Conservation (phyloP, 768 basidiomycete species). For the Megacollybia marginata region DNA sequence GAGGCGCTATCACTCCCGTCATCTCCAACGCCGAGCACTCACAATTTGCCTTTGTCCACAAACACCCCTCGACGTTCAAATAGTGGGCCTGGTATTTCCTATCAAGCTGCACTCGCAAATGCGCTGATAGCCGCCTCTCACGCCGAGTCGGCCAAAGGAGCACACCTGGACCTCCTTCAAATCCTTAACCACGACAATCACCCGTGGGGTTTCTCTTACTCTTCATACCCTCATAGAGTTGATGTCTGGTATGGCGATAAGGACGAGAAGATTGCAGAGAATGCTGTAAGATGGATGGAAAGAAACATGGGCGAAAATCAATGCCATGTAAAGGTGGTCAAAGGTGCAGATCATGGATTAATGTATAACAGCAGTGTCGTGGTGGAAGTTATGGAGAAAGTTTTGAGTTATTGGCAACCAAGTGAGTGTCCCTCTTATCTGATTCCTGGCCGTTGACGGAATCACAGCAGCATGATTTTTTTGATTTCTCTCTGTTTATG, state of each 20-base stretch:
- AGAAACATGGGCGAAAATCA: slow-evolving; percentile 66
- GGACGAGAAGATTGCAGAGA: slow-evolving; percentile 91
- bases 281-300: slow-evolving; percentile 91
- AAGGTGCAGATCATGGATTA: slow-evolving; percentile 85
- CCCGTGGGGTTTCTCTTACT: slow-evolving; percentile 88
- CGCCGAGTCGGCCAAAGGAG: slow-evolving; percentile 87
- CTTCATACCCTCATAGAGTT: slow-evolving; percentile 66
- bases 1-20: slow-evolving; percentile 35
- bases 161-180: slow-evolving; percentile 83
- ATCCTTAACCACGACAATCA: slow-evolving; percentile 87
- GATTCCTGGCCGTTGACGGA: slow-evolving; percentile 2
- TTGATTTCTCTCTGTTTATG: background rate
- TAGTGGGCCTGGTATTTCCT: slow-evolving; percentile 28
- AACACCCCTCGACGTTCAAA: slow-evolving; percentile 16
- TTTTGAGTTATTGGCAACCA: slow-evolving; percentile 48
- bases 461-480: background rate
- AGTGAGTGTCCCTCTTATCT: slow-evolving; percentile 10
- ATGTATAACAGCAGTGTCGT: slow-evolving; percentile 90
- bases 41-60: slow-evolving; percentile 16
- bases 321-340: slow-evolving; percentile 76
- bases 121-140: slow-evolving; percentile 92
- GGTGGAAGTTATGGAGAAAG: slow-evolving; percentile 73
- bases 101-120: slow-evolving; percentile 75
- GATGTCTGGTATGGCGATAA: slow-evolving; percentile 90
- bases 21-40: slow-evolving; percentile 43